Percentiles rank a stretch among this genome's conserved stretches.
Conservation (phyloP, 345 rosid species). For the Euclidium syriacum region DNA sequence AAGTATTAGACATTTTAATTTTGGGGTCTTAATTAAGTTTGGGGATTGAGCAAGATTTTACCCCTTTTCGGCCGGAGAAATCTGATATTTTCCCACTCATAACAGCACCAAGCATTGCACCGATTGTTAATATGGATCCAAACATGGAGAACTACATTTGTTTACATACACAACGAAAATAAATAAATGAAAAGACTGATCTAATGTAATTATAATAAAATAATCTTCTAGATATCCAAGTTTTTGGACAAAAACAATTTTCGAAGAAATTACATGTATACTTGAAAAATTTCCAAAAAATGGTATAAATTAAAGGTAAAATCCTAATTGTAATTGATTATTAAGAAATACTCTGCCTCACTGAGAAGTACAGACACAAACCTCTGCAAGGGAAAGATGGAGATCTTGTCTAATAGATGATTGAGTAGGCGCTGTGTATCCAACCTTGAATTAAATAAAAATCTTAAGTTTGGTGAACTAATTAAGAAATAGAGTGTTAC, state of each 20-base stretch:
- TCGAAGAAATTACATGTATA: background rate
- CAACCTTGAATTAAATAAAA: slow-evolving; percentile 63
- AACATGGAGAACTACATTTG: slow-evolving; percentile 79
- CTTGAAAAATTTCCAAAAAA: no score
- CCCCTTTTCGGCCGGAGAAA: slow-evolving; percentile 82
- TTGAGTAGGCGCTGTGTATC: slow-evolving; percentile 91
- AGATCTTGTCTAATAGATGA: slow-evolving; percentile 83
- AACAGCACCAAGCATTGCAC: slow-evolving; percentile 93
- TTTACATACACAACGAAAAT: background rate
- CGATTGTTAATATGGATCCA: slow-evolving; percentile 91
- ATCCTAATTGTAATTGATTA: no score
- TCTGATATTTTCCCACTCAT: slow-evolving; percentile 77
- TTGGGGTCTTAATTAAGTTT: background rate
- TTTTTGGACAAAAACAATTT: background rate
- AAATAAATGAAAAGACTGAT: no score
- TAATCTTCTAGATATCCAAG: background rate
- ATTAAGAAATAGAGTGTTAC: background rate
- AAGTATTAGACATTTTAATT: background rate
- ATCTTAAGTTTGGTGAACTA: background rate
- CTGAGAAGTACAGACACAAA: slow-evolving; percentile 18
- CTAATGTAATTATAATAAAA: no score
- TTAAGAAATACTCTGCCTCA: background rate
- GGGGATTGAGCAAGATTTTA: slow-evolving; percentile 21
- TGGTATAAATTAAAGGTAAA: no score
- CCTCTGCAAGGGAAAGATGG: slow-evolving; percentile 65